A percentile compares a stretch with the other conserved stretches of the same genome.
Conservation (phyloP, 495 filamentous ascomycete genomes). For the Massariosphaeria phaeospora region DNA sequence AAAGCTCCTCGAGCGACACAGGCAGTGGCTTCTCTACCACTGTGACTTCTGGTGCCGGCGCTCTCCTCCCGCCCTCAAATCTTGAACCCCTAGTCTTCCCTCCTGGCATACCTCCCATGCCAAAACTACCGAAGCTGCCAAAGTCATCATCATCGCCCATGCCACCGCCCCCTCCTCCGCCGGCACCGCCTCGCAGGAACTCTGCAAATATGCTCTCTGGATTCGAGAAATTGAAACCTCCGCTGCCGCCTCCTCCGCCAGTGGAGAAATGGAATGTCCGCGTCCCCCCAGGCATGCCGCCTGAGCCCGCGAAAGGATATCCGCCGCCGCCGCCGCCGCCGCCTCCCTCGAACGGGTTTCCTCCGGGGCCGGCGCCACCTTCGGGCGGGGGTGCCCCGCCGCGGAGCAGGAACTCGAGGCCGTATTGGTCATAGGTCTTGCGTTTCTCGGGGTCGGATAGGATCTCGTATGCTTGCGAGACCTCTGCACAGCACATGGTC, state of each 20-base stretch:
- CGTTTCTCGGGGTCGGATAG: constrained; percentile 95
- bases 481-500: constrained; percentile 50
- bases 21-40: constrained; percentile 80
- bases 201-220: constrained; percentile 79
- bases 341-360: constrained; percentile 54
- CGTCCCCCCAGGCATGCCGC: constrained; percentile 45
- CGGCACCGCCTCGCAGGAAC: constrained; percentile 60
- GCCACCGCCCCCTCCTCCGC: constrained; percentile 39
- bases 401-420: constrained; percentile 84
- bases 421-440: constrained; percentile 91
- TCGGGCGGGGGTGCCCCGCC: constrained; percentile 70
- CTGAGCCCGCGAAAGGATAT: constrained; percentile 55
- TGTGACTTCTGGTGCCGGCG: constrained; percentile 76
- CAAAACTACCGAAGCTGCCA: constrained; percentile 42
- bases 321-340: constrained; percentile 19
- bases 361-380: constrained; percentile 48
- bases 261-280: constrained; percentile 74
- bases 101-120: constrained; percentile 35
- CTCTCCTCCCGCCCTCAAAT: constrained; percentile 46
- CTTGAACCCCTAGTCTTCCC: constrained; percentile 39
- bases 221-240: constrained; percentile 72
- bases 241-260: constrained; percentile 50
- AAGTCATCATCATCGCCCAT: constrained; percentile 46
- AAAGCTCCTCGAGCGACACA: constrained; percentile 82
- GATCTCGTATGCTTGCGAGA: constrained; percentile 96